Base-by-base conservation (phyloP, 306 rosid genomes). In the Cucurbita ficifolia region DNA sequence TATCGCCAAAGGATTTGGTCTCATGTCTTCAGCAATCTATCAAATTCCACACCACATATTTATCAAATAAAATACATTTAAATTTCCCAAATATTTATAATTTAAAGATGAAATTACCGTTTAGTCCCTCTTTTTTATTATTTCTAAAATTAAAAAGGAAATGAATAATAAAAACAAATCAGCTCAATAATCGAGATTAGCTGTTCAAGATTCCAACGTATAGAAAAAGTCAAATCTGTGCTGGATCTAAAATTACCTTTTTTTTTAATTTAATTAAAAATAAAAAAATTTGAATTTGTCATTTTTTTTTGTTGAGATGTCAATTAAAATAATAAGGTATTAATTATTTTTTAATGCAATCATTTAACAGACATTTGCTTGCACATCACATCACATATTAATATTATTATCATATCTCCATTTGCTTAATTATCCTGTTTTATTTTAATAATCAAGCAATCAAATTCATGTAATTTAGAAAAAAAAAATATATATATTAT, bases 11-110 rank as follows among this genome's bases (percentile, higher is more conserved):
- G 85, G 63, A 36, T 49, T 60, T 14, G 99, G 99, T 75, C 14
- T 91, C 75, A 94, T 10, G 1, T 94, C 92, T 19, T 91, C 90
- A 64, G 89, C 92, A 19, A 94, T 86, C 99, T 94, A 88, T 36
- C 60, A 33, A 45, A 36, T 4, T 11, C 39, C n/a, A 24, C 18
- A 29, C 1, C 22, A 63, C 69, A 36, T 3, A 58, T 58, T 58
- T 5, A 24, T 29, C 12, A 29, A 29, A 29, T 29, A 52, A 11
- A 4, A 13, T 14, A 49, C 8, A 46, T 46, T 0, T 6, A n/a
- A 52, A 51, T 51, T 10, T 56, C 24, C 4, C 33, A 29, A 29
- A 1, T 29, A 29, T 56, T 53, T 53, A 7, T 3, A n/a, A 19
- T 18, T 54, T 54, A 9, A 55, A 55, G 19, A 57, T 24, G 8